A percentile compares a stretch with the other conserved stretches of the same genome.
Conservation (phyloP, 2,329 filamentous ascomycete genomes). For the Calonectria montana region DNA sequence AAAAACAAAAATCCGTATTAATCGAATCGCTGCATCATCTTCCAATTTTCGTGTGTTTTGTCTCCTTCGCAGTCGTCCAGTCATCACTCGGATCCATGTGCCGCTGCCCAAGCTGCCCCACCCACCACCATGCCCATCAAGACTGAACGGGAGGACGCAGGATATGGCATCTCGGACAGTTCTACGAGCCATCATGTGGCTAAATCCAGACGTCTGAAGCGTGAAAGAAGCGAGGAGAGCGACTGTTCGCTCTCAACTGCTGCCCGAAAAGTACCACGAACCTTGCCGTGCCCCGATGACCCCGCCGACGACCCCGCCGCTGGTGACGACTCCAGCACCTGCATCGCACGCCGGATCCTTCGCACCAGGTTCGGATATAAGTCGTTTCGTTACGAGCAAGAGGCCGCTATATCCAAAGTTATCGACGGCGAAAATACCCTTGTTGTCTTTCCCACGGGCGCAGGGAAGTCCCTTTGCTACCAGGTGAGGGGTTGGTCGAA, state of each 20-base stretch:
- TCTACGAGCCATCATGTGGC: background rate
- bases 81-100: background rate
- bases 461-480: slow-evolving; percentile 63
- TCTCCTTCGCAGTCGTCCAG: background rate
- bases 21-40: too few relatives aligned
- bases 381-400: slow-evolving; percentile 58
- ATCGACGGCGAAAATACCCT: slow-evolving; percentile 55
- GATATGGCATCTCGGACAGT: background rate
- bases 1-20: too few relatives aligned
- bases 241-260: background rate
- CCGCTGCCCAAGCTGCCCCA: background rate
- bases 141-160: background rate
- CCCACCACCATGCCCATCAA: background rate
- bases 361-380: slow-evolving; percentile 49
- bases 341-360: background rate
- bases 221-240: background rate
- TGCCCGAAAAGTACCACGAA: background rate
- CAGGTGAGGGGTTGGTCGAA: slow-evolving; percentile 46
- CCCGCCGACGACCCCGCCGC: background rate
- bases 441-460: slow-evolving; percentile 60
- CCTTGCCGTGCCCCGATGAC: background rate
- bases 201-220: background rate
- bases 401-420: slow-evolving; percentile 52
- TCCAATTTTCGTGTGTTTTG: too few relatives aligned
- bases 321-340: background rate